These are phyloP conservation scores for Solanum piurae DNA, from an alignment of 257 asterid genomes.

Conservation along the genomic window DNA sequence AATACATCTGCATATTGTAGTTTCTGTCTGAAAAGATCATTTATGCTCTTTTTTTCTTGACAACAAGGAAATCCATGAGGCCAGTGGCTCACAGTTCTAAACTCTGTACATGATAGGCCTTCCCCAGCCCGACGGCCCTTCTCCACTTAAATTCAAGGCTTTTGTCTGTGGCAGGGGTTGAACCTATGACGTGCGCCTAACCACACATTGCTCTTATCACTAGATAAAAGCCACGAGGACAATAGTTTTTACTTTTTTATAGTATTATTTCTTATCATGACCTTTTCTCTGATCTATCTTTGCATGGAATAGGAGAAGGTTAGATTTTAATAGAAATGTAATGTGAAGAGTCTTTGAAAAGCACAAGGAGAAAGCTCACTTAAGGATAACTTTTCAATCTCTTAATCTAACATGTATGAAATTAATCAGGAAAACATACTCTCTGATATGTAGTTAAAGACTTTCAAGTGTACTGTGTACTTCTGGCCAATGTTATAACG, in stretches of 20 bases:
- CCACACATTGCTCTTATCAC: background rate
- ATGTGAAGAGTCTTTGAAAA: background rate
- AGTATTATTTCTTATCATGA: background rate
- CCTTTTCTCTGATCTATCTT: background rate
- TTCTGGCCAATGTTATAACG: background rate
- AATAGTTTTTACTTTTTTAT: background rate
- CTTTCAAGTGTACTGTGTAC: background rate
- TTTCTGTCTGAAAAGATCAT: background rate
- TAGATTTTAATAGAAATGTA: background rate
- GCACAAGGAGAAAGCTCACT: background rate
- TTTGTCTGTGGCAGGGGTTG: background rate
- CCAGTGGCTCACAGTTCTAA: background rate
- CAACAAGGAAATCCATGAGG: background rate
- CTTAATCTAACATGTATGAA: background rate
- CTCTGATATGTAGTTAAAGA: background rate
- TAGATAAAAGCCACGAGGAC: background rate
- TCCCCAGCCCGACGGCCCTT: background rate
- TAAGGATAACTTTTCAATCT: background rate
- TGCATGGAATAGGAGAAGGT: background rate
- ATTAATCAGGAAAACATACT: background rate
- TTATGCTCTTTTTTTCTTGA: background rate
- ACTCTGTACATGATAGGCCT: background rate
- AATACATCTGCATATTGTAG: background rate
- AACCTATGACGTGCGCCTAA: background rate
- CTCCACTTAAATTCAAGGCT: background rate